These are phyloP conservation scores for Solanum etuberosum DNA, from an alignment of 257 asterid genomes.

Conservation along the genomic window DNA sequence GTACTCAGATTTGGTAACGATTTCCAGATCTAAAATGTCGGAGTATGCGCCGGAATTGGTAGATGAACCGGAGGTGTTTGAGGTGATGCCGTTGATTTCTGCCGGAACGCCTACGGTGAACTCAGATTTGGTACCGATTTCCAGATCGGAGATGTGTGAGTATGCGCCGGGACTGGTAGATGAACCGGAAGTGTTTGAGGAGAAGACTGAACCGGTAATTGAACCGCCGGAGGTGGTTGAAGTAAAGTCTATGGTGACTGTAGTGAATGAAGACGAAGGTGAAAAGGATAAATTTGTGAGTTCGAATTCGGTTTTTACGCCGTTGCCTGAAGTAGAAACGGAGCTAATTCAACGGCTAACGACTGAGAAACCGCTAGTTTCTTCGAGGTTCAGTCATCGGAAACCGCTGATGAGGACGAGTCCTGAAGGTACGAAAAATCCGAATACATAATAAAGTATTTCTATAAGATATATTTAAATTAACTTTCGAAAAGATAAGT, in stretches of 20 bases:
- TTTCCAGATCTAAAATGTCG: constrained; percentile 6
- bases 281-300: constrained; percentile 4
- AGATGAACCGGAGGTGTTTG: constrained; percentile 1
- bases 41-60: not conserved
- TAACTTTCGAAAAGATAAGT: not conserved
- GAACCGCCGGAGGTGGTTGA: constrained; percentile 10
- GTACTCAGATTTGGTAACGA: not conserved
- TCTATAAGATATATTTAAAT: no score
- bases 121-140: not conserved
- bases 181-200: constrained; percentile 8
- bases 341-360: constrained; percentile 12
- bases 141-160: constrained; percentile 5
- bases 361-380: constrained; percentile 39
- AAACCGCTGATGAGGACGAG: constrained; percentile 20
- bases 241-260: not conserved
- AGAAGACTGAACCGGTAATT: constrained; percentile 31
- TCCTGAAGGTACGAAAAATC: constrained; percentile 38
- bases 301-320: not conserved
- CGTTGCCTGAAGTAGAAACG: constrained; percentile 4
- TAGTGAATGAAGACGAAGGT: not conserved
- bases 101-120: constrained; percentile 18
- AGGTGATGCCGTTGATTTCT: constrained; percentile 8
- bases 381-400: constrained; percentile 39
- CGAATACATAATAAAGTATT: not conserved
- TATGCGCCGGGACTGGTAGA: not conserved